Percentiles rank a stretch among this genome's conserved stretches.
Evolutionary conservation across 805 yeast genomes (phyloP).

Genomic region (Candida taoyuanica): DNA sequence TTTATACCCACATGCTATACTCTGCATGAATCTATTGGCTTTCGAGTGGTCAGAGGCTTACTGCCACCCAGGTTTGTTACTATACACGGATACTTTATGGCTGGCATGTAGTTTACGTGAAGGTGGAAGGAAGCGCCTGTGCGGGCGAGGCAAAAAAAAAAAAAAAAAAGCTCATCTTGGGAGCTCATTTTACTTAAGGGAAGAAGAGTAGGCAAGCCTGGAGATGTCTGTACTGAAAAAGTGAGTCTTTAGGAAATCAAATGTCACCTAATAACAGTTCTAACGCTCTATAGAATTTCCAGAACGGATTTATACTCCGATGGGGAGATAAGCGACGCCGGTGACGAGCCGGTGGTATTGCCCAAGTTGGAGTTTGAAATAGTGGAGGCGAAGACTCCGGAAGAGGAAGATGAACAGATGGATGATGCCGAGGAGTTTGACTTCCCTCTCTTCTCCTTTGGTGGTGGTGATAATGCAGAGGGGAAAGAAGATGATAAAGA

Average conservation of each 20-base stretch:
- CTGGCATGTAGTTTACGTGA: not conserved
- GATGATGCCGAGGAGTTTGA: conserved; percentile 22
- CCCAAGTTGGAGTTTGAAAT: conserved; percentile 27
- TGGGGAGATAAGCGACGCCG: conserved; percentile 11
- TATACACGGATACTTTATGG: not conserved
- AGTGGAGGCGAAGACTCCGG: conserved; percentile 13
- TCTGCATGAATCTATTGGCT: no score
- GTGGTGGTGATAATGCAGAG: conserved; percentile 6
- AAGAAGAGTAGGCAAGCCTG: not conserved
- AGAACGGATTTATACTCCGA: conserved; percentile 21
- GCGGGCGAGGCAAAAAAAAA: no score
- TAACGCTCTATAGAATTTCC: conserved; percentile 17
- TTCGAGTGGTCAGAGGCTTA: not conserved
- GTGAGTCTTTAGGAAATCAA: not conserved
- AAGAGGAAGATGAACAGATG: not conserved
- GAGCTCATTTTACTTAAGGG: not conserved
- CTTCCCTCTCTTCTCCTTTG: conserved; percentile 27
- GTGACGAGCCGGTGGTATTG: conserved; percentile 16
- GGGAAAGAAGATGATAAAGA: conserved; percentile 5
- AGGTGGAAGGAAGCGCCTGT: no score
- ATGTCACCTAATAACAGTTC: not conserved
- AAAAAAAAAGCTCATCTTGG: no score
- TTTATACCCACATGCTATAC: not conserved
- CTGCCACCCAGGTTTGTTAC: not conserved
- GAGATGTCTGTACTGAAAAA: not conserved